Evolutionary conservation across 352 stramenopile genomes (phyloP), one percentile per base, ranked within the genome.

Genomic region (Pythium grandisporangium): DNA sequence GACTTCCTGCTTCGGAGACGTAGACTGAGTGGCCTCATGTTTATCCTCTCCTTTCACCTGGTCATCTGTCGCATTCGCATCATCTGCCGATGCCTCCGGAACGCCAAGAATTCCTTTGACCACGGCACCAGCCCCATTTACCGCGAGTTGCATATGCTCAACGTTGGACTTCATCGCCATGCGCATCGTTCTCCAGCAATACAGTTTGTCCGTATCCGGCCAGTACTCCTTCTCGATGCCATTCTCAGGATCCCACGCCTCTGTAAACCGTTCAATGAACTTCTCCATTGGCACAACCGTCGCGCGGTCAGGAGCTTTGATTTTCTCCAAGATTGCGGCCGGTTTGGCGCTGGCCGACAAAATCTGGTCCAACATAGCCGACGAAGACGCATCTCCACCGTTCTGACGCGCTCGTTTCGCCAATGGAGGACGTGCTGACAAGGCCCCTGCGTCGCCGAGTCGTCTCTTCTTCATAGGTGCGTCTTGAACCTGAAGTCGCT

Each of bases 191-290:
- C 75, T 54, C 80, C 80, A 93, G 50, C 80, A 93, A 20, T 82
- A 63, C 73, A 91, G 86, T 20, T 84, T 75, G 61, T 98, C 82
- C 54, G 96, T 96, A 51, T 95, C 88, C 1, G 93, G 93, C 73
- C 95, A 95, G 55, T 97, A 98, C 24, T 93, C 89, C 25, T 93
- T 84, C 64, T 98, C 93, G 30, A 98, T 97, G 4, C 91, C 90
- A 49, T 94, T 95, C 38, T 97, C 93, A 4, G 93, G 93, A 53
- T 98, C 85, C 55, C 93, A 90, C 17, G 93, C 93, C 43, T 97
- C 90, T 16, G 86, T 82, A 41, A 97, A 97, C 0, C 71, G 63
- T 32, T 95, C 68, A 14, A 95, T 75, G 46, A 95, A 96, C 27
- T 65, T 63, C 21, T 63, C 47, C 39, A 91, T 55, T n/a, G 74